These are phyloP conservation scores for Boletus rubropictus DNA, from an alignment of 768 basidiomycete species.

Conservation along the genomic window DNA sequence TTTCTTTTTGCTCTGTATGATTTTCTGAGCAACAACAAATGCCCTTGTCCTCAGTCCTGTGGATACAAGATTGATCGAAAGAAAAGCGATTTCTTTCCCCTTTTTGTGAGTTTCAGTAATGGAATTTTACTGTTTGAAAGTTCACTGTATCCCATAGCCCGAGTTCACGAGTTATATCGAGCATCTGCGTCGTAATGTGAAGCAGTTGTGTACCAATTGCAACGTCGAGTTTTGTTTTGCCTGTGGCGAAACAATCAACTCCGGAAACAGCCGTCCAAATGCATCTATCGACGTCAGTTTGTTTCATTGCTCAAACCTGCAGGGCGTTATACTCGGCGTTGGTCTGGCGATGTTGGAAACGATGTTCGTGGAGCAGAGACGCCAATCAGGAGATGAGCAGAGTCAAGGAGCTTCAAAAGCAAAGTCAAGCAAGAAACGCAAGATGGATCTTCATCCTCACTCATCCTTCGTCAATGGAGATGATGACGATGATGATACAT, in stretches of 20 bases:
- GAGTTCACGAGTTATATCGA: slow-evolving; percentile 67
- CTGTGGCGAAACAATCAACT: slow-evolving; percentile 61
- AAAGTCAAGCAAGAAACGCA: slow-evolving; percentile 39
- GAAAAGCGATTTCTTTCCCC: slow-evolving; percentile 75
- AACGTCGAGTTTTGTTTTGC: slow-evolving; percentile 61
- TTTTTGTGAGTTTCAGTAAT: slow-evolving; percentile 57
- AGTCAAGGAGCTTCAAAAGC: slow-evolving; percentile 22
- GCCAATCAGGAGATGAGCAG: slow-evolving; percentile 28
- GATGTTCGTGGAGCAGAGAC: slow-evolving; percentile 53
- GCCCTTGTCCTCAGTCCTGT: slow-evolving; percentile 72
- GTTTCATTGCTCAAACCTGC: slow-evolving; percentile 85
- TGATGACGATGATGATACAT: slow-evolving; percentile 52
- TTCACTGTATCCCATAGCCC: slow-evolving; percentile 41
- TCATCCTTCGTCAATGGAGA: slow-evolving; percentile 30
- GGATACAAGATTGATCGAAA: slow-evolving; percentile 53
- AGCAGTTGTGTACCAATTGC: slow-evolving; percentile 59
- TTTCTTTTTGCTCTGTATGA: slow-evolving; percentile 83
- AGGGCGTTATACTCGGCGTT: slow-evolving; percentile 87
- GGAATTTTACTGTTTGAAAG: not conserved
- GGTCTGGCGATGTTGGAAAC: slow-evolving; percentile 84
- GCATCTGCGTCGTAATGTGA: slow-evolving; percentile 54
- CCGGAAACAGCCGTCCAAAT: slow-evolving; percentile 40
- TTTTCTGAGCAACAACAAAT: slow-evolving; percentile 56
- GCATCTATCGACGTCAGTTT: slow-evolving; percentile 49
- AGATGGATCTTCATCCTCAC: slow-evolving; percentile 28